These are phyloP conservation scores for Cutaneotrichosporon mucoides DNA, from an alignment of 1,284 basidiomycete genomes.

Conservation along the genomic window DNA sequence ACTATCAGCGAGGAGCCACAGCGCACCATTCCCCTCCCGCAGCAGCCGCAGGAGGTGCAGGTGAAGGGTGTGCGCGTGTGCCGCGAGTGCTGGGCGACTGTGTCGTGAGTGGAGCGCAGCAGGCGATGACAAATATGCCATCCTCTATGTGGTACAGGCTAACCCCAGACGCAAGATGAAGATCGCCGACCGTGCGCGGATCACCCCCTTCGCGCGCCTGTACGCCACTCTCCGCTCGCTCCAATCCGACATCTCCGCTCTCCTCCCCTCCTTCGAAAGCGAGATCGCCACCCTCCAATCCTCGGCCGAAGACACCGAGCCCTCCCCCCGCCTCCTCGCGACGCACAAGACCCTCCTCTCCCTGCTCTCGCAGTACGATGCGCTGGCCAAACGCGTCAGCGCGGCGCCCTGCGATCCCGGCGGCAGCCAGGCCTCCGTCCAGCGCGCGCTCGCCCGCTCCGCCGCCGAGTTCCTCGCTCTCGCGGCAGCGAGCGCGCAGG, in stretches of 20 bases:
- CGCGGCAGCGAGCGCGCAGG: constrained; percentile 53
- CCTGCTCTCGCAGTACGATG: constrained; percentile 82
- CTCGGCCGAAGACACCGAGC: constrained; percentile 2
- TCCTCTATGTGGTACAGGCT: background rate
- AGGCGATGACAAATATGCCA: too few relatives aligned
- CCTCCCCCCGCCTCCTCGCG: constrained; percentile 56
- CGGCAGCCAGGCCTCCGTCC: constrained; percentile 75
- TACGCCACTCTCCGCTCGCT: constrained; percentile 70
- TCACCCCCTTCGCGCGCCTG: constrained; percentile 63
- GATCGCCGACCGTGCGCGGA: constrained; percentile 59
- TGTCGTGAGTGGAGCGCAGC: constrained; percentile 52
- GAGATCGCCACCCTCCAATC: constrained; percentile 57
- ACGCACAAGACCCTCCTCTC: constrained; percentile 75
- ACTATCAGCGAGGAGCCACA: constrained; percentile 17
- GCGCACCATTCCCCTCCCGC: constrained; percentile 28
- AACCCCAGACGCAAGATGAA: constrained; percentile 72
- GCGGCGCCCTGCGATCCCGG: constrained; percentile 62
- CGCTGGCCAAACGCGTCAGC: constrained; percentile 76
- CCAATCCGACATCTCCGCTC: constrained; percentile 70
- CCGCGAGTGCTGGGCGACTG: constrained; percentile 67
- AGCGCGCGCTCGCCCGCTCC: constrained; percentile 70
- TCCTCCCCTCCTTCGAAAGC: constrained; percentile 68
- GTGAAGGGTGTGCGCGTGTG: constrained; percentile 81
- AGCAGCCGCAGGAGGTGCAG: constrained; percentile 62
- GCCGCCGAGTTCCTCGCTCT: constrained; percentile 80